These are phyloP conservation scores for Hyphodiscus hymeniophilus DNA, from an alignment of 495 filamentous ascomycete species.

Conservation along the genomic window DNA sequence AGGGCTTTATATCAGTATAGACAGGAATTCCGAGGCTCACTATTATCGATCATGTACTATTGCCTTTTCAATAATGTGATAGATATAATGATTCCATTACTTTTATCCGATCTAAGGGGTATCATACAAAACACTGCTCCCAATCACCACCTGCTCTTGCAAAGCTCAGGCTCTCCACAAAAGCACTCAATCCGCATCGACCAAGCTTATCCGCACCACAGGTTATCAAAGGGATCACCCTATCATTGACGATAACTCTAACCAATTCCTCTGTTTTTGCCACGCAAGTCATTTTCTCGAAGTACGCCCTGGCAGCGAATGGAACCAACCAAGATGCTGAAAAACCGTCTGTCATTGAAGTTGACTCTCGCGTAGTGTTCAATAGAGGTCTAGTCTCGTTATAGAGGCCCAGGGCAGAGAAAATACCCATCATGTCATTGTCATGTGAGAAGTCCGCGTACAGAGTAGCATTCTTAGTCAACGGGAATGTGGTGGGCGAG, in stretches of 20 bases:
- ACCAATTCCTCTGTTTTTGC: slow-evolving; percentile 49
- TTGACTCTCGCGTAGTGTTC: slow-evolving; percentile 37
- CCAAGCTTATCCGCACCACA: slow-evolving; percentile 62
- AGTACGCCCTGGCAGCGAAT: slow-evolving; percentile 66
- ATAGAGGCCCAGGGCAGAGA: slow-evolving; percentile 67
- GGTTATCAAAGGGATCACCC: slow-evolving; percentile 59
- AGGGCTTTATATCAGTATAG: too few species aligned
- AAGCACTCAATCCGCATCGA: slow-evolving; percentile 54
- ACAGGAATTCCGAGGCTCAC: too few species aligned
- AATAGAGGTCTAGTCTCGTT: slow-evolving; percentile 45
- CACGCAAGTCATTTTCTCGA: slow-evolving; percentile 75
- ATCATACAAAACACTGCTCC: slow-evolving; percentile 53
- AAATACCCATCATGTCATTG: slow-evolving; percentile 68
- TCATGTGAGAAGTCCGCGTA: slow-evolving; percentile 89
- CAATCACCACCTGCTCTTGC: slow-evolving; percentile 61
- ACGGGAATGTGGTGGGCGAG: slow-evolving; percentile 54
- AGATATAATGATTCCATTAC: too few species aligned
- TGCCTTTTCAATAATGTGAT: too few species aligned
- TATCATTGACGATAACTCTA: slow-evolving; percentile 71
- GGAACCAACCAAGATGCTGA: slow-evolving; percentile 69
- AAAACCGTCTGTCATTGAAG: slow-evolving; percentile 38
- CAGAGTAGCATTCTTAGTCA: slow-evolving; percentile 41
- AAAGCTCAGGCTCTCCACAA: slow-evolving; percentile 65
- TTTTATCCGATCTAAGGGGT: not conserved
- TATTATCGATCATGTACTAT: too few species aligned